These are phyloP conservation scores for Ilyonectria sp. DNA, from an alignment of 2,329 filamentous ascomycete genomes.

Conservation along the genomic window DNA sequence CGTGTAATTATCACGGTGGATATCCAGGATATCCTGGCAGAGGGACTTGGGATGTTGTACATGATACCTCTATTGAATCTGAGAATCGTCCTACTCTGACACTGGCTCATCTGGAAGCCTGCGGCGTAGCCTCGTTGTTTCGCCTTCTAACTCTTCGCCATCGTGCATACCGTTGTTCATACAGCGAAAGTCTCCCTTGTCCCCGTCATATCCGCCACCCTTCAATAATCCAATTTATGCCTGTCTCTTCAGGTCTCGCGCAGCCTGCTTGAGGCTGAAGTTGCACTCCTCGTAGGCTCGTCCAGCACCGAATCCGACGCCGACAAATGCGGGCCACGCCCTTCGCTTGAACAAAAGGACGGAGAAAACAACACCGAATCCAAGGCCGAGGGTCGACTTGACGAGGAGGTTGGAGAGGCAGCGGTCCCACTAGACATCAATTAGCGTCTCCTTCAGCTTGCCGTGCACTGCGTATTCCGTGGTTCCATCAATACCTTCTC, in stretches of 20 bases:
- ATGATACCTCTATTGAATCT: constrained; percentile 52
- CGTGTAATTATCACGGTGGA: neutral
- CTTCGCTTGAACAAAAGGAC: constrained; percentile 98
- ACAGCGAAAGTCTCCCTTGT: constrained; percentile 39
- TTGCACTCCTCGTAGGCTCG: constrained; percentile 99
- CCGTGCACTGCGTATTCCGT: neutral
- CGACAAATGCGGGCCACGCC: constrained; percentile 97
- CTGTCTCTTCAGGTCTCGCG: constrained; percentile 70
- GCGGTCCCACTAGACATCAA: constrained; percentile 86
- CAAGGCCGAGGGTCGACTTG: constrained; percentile 94
- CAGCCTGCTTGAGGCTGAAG: constrained; percentile 77
- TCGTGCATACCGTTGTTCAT: constrained; percentile 43
- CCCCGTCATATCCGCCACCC: constrained; percentile 15
- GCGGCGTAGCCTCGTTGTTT: constrained; percentile 37
- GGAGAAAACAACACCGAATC: constrained; percentile 98
- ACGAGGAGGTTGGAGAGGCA: constrained; percentile 98
- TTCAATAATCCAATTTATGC: constrained; percentile 51
- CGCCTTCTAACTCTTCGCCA: constrained; percentile 39
- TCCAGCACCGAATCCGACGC: constrained; percentile 94
- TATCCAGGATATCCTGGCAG: constrained; percentile 8
- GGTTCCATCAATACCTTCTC: constrained; percentile 84
- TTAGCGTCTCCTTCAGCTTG: constrained; percentile 35
- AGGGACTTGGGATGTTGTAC: constrained; percentile 50
- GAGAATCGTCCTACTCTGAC: constrained; percentile 47
- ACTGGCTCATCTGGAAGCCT: constrained; percentile 44